Base-by-base conservation (phyloP, 176 grass and related monocot species). In the Avena insularis region DNA sequence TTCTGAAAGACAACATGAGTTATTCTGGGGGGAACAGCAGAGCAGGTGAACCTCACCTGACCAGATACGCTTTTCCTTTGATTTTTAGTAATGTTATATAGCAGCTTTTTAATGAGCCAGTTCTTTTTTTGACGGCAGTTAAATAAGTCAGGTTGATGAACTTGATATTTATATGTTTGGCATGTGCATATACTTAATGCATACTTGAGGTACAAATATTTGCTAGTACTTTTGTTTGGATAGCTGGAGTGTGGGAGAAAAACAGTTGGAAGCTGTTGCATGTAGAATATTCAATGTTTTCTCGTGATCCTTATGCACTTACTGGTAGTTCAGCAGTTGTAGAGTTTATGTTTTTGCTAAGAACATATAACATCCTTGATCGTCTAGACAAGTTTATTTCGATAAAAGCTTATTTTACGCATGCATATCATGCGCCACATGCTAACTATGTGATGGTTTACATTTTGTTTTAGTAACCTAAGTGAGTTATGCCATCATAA, bases 1-100 rank as follows among this genome's bases (percentile, higher is more conserved):
- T 38, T 91, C 61, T 77, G 89, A 87, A 79, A 88, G 74, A 71
- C 62, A 91, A 40, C 66, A 90, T 35, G 68, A 57, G 12, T 91
- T 85, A 72, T 43, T 78, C 19, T 86, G 75, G 85, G 61, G 58
- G 47, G 90, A 69, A 33, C 71, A 82, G 83, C 78, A 38, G 53
- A 87, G 31, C 45, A 92, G 90, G 87, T 90, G 47, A 86, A 65
- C 54, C 47, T 87, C 10, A 75, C 79, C 59, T 83, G 29, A 50
- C n/a, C 20, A 23, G 77, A 79, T 81, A 59, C 38, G 20, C 11
- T n/a, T 81, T 13, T 75, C 19, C 12, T 81, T 74, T 33, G 67
- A 46, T 81, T 43, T 11, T 47, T n/a, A 9, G 64, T 31, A 79
- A 59, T 36, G 12, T 27, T 67, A 4, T 50, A 35, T 53, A 48